Conservation (phyloP, 305 asterid genomes). For the Fraxinus latifolia region DNA sequence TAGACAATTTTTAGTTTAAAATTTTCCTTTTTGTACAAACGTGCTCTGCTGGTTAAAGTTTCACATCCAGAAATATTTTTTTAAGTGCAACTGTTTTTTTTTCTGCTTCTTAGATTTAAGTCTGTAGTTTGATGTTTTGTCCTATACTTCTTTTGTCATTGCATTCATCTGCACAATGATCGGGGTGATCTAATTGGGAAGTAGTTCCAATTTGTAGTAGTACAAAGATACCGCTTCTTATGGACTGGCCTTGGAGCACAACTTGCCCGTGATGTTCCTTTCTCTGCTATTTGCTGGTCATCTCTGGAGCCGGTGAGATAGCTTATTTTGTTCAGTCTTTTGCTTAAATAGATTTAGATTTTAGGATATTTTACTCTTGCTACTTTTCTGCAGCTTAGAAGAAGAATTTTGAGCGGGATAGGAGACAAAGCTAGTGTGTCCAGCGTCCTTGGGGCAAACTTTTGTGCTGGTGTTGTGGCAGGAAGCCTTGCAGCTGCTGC, state of each 20-base stretch:
- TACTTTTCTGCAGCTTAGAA: slow-evolving; percentile 52
- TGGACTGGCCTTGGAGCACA: slow-evolving; percentile 97
- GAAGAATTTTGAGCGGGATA: slow-evolving; percentile 52
- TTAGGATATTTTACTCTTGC: slow-evolving; percentile 7
- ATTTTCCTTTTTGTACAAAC: background rate
- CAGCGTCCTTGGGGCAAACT: slow-evolving; percentile 72
- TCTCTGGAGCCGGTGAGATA: slow-evolving; percentile 78
- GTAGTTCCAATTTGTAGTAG: slow-evolving; percentile 28
- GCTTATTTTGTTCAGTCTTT: slow-evolving; percentile 7
- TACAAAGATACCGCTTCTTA: slow-evolving; percentile 57
- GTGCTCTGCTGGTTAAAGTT: background rate
- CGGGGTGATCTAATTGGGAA: background rate
- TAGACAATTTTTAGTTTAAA: background rate
- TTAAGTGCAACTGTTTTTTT: background rate
- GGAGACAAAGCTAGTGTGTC: slow-evolving; percentile 51
- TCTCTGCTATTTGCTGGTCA: slow-evolving; percentile 96
- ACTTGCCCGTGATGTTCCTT: slow-evolving; percentile 93
- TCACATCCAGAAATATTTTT: background rate
- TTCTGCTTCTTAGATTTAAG: background rate
- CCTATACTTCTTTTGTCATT: background rate
- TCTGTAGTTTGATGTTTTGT: background rate
- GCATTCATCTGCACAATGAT: background rate
- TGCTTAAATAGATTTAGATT: background rate
- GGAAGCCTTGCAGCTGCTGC: slow-evolving; percentile 85
- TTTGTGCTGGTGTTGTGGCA: slow-evolving; percentile 74